Evolutionary conservation across 2,329 filamentous ascomycete genomes (phyloP), one percentile per base, ranked within the genome.

Genomic region (Paramyrothecium sp.): DNA sequence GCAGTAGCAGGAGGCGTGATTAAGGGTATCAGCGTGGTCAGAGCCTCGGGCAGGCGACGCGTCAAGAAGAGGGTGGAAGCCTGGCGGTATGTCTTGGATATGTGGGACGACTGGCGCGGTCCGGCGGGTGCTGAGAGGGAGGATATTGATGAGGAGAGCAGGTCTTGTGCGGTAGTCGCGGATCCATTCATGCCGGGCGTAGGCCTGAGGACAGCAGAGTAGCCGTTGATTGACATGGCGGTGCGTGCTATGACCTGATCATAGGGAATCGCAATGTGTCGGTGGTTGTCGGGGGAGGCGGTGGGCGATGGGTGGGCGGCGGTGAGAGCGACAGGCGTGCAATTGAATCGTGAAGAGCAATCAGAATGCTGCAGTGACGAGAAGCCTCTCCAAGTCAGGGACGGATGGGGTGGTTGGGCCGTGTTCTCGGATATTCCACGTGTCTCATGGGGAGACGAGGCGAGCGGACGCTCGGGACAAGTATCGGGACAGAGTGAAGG

Each of bases 51-150:
- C 55, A 98, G 81, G 51, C 94, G 90, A 73, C 95, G 92, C 73
- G 95, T 99, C 59, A 99, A 83, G 76, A 96, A 99, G 22, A 98
- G 84, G 62, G 95, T 93, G 7, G 92, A 96, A 33, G 95, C 91
- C 77, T 97, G 92, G 63, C 94, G 91, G 77, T 98, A 98, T 30
- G 90, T 90, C 75, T 95, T 95, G 64, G 94, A 95, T 68, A 97
- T 90, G 67, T 90, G 86, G 52, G 86, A 88, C 49, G 87, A 81
- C 55, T 87, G 85, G 54, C 88, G 87, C 47, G 82, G 75, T 22
- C 82, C 77, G 26, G 79, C 77, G 53, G 88, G 84, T 53, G 85
- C 86, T 17, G 86, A 84, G 52, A 91, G 79, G 57, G 87, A 90
- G 55, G 88, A 86, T 65, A 90, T 85, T 60, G 91, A 91, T 56